Conservation (phyloP, 2,329 filamentous ascomycete species). For the Colletotrichum zoysiae region DNA sequence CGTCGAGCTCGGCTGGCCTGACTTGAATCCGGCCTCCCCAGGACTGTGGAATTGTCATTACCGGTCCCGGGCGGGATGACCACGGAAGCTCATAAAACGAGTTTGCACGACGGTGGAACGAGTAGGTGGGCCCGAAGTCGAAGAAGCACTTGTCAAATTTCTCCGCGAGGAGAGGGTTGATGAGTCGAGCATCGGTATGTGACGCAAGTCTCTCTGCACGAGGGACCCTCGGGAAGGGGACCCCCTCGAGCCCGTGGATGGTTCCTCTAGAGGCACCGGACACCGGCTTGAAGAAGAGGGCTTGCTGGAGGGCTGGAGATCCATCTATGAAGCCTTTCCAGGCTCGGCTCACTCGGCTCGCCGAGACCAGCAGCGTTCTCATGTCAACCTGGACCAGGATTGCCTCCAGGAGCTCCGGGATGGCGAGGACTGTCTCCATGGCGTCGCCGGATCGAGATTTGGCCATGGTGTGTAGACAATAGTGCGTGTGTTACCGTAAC, state of each 20-base stretch:
- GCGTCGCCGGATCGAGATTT: neutral
- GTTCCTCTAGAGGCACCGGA: neutral
- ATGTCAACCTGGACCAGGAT: slow-evolving; percentile 47
- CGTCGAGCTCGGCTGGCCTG: neutral
- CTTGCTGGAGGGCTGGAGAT: slow-evolving; percentile 22
- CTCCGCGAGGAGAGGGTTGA: slow-evolving; percentile 36
- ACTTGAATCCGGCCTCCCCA: slow-evolving; percentile 35
- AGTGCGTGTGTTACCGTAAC: too few species aligned
- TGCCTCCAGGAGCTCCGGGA: slow-evolving; percentile 47
- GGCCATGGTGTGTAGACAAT: neutral
- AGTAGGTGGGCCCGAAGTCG: slow-evolving; percentile 37
- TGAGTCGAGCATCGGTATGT: neutral
- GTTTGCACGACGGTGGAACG: slow-evolving; percentile 27
- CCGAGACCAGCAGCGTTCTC: slow-evolving; percentile 46
- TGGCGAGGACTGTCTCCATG: slow-evolving; percentile 31
- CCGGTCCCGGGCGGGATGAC: neutral
- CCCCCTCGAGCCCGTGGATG: neutral
- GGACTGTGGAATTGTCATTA: slow-evolving; percentile 9
- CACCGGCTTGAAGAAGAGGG: slow-evolving; percentile 32
- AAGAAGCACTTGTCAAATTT: slow-evolving; percentile 40
- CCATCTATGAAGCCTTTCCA: slow-evolving; percentile 42
- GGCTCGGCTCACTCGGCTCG: slow-evolving; percentile 44
- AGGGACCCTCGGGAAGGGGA: neutral
- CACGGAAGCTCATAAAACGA: slow-evolving; percentile 39
- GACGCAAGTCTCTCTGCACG: neutral